Evolutionary conservation across 441 rosid genomes (phyloP).

Genomic region (Gossypium trilobum): DNA sequence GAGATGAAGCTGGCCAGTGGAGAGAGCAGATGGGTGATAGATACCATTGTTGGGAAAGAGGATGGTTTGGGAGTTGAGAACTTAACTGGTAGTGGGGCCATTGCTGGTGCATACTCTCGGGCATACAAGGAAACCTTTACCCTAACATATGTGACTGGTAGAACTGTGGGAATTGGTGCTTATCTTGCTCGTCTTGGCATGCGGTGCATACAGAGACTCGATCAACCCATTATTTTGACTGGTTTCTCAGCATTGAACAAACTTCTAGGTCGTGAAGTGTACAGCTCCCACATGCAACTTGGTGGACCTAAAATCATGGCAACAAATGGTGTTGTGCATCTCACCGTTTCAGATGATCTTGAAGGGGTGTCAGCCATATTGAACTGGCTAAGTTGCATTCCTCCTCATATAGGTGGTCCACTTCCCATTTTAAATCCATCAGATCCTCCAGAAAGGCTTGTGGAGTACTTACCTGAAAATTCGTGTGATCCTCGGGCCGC

Average conservation of each 20-base stretch:
- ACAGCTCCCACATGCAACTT: constrained; percentile 99
- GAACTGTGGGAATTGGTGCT: constrained; percentile 98
- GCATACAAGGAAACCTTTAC: constrained; percentile 97
- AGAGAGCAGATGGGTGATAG: constrained; percentile 87
- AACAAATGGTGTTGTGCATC: constrained; percentile 98
- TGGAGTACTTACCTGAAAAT: constrained; percentile 79
- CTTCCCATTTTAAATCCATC: constrained; percentile 57
- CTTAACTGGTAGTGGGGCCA: constrained; percentile 95
- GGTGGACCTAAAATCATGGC: constrained; percentile 99
- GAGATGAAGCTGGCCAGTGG: constrained; percentile 71
- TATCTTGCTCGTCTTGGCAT: constrained; percentile 98
- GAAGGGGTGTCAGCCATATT: constrained; percentile 90
- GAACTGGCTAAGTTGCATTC: constrained; percentile 88
- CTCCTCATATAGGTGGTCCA: constrained; percentile 66
- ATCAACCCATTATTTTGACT: constrained; percentile 96
- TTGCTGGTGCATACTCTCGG: constrained; percentile 94
- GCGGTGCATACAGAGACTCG: constrained; percentile 98
- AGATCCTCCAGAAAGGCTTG: constrained; percentile 83
- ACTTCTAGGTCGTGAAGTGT: constrained; percentile 98
- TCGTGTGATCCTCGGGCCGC: constrained; percentile 98
- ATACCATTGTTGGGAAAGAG: constrained; percentile 91
- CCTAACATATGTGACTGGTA: constrained; percentile 86
- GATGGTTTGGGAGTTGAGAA: constrained; percentile 97
- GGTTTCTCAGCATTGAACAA: constrained; percentile 98
- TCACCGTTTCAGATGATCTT: constrained; percentile 94